Conservation (phyloP, 2,329 filamentous ascomycete species). For the Alternaria triticina region DNA sequence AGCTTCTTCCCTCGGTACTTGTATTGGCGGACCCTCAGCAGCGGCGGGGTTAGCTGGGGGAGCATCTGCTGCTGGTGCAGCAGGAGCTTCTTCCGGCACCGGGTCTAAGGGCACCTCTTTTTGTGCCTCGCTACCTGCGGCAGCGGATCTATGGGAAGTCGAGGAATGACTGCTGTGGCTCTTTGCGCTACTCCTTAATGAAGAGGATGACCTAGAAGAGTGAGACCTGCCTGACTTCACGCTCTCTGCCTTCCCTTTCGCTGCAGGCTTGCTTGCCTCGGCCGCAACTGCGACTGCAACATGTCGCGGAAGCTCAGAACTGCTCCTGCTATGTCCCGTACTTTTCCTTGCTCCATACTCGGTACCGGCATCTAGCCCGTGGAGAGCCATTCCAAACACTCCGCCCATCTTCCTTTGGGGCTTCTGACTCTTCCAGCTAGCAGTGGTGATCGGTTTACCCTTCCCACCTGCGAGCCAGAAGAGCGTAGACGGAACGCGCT, state of each 20-base stretch:
- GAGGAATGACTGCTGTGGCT: neutral
- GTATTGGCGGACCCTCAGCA: neutral
- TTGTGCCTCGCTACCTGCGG: neutral
- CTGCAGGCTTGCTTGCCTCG: neutral
- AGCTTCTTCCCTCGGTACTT: neutral
- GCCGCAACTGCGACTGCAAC: neutral
- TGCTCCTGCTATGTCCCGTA: accelerated
- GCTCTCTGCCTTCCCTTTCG: neutral
- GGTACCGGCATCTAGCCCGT: conserved; percentile 9
- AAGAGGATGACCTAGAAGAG: neutral
- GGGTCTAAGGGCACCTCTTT: neutral
- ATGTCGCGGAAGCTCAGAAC: neutral
- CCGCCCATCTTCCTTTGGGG: conserved; percentile 33
- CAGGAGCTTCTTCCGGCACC: neutral
- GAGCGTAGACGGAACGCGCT: conserved; percentile 21
- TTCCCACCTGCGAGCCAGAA: conserved; percentile 36
- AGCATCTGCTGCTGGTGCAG: neutral
- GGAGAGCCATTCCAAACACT: conserved; percentile 31
- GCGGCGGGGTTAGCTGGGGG: neutral
- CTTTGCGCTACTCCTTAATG: neutral
- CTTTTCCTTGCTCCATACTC: neutral
- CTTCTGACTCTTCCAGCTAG: conserved; percentile 29
- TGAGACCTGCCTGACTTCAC: neutral
- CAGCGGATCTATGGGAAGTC: neutral
- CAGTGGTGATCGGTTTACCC: conserved; percentile 15